Base-by-base conservation (phyloP, 768 basidiomycete species). In the Flagelloscypha sp. region DNA sequence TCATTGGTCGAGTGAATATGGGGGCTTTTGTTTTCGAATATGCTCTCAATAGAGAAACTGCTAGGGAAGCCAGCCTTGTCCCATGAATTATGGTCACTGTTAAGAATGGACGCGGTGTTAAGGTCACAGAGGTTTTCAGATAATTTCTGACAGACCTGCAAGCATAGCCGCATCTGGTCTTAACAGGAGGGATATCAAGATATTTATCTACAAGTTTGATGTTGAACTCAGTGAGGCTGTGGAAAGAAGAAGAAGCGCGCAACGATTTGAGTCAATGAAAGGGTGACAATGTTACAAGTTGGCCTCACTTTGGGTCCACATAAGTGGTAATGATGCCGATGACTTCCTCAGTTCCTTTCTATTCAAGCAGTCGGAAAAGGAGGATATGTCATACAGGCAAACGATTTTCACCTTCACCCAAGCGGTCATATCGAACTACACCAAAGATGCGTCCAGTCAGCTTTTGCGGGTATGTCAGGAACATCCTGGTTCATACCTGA, bases 91-190 rank as follows among this genome's bases (percentile, higher is more conserved):
- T 69, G 65, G 44, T 33, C 47, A 36, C 21, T 21, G 18, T 45
- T 54, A 41, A 59, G 53, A 46, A 52, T 51, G 43, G 27, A 34
- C 30, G 32, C 31, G 28, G 44, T 47, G n/a, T n/a, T n/a, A n/a
- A n/a, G n/a, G n/a, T 46, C 52, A 55, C 51, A 44, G 49, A 45
- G 41, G n/a, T n/a, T n/a, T n/a, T n/a, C n/a, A n/a, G n/a, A n/a
- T n/a, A n/a, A n/a, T n/a, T n/a, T n/a, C n/a, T n/a, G n/a, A n/a
- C n/a, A n/a, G n/a, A n/a, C n/a, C n/a, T 87, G 68, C 90, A 95
- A 35, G 88, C 89, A 52, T 95, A 94, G 23, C 85, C 88, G 62
- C 92, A 94, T 65, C 81, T 69, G 38, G 92, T 95, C 66, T n/a
- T n/a, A 18, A 76, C 81, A 48, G 74, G 87, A 18, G 90, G 89